Conservation (phyloP, 108 stramenopile species). For the Nitzschia inconspicua region DNA sequence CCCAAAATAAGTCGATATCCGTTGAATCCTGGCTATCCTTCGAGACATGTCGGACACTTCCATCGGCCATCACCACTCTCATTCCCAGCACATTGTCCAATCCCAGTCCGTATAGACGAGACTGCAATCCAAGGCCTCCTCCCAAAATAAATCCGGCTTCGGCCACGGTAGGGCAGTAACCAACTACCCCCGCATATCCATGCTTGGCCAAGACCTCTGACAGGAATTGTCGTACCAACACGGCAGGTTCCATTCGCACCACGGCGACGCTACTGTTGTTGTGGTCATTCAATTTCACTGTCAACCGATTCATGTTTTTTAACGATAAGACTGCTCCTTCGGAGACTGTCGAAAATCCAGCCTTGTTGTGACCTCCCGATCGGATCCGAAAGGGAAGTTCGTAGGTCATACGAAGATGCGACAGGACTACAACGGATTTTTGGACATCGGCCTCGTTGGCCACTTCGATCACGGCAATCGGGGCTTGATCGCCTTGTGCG, state of each 20-base stretch:
- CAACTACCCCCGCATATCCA: slow-evolving; percentile 17
- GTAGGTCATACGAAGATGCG: slow-evolving; percentile 3
- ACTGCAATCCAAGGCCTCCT: slow-evolving; percentile 15
- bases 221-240: slow-evolving; percentile 11
- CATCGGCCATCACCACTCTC: slow-evolving; percentile 33
- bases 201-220: slow-evolving; percentile 1
- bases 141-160: slow-evolving; percentile 23
- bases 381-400: slow-evolving; percentile 13
- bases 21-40: too few species aligned
- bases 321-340: slow-evolving; percentile 17
- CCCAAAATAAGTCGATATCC: slow-evolving; percentile 54
- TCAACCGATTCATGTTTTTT: slow-evolving; percentile 5
- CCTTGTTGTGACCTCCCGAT: slow-evolving; percentile 20
- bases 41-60: slow-evolving; percentile 7
- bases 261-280: not conserved
- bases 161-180: slow-evolving; percentile 1
- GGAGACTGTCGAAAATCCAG: slow-evolving; percentile 4
- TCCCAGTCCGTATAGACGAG: slow-evolving; percentile 19
- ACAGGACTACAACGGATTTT: slow-evolving; percentile 14
- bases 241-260: slow-evolving; percentile 15
- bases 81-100: slow-evolving; percentile 28
- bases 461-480: slow-evolving; percentile 21
- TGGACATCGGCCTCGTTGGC: not conserved
- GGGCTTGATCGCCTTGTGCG: too few species aligned
- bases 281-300: not conserved